A percentile compares a stretch with the other conserved stretches of the same genome.
Evolutionary conservation across 306 rosid species (phyloP).

Genomic region (Vigna mungo): DNA sequence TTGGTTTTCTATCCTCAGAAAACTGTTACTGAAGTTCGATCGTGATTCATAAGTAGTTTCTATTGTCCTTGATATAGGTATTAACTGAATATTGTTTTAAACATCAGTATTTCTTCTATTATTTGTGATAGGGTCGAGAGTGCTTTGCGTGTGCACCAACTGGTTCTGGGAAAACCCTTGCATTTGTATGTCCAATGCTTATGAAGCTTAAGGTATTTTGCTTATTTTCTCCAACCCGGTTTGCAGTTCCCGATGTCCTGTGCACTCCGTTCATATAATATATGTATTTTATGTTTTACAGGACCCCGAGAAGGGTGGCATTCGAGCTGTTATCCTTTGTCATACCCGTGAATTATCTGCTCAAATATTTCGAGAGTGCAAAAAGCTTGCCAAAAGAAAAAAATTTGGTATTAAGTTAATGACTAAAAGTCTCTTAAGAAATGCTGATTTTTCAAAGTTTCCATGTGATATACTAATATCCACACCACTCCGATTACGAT

Average conservation of each 20-base stretch:
- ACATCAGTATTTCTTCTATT: slow-evolving; percentile 8
- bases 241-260: slow-evolving; percentile 22
- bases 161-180: slow-evolving; percentile 96
- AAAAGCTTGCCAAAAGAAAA: slow-evolving; percentile 74
- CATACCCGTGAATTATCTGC: slow-evolving; percentile 88
- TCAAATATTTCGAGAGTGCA: slow-evolving; percentile 92
- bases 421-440: slow-evolving; percentile 68
- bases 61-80: not conserved
- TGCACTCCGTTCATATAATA: slow-evolving; percentile 36
- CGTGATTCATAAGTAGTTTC: slow-evolving; percentile 13
- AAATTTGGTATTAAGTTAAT: slow-evolving; percentile 70
- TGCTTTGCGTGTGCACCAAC: slow-evolving; percentile 99
- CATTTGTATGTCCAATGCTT: slow-evolving; percentile 91
- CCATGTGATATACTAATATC: slow-evolving; percentile 86
- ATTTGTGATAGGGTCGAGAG: slow-evolving; percentile 69
- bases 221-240: slow-evolving; percentile 28
- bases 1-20: not conserved
- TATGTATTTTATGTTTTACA: slow-evolving; percentile 43
- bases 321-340: slow-evolving; percentile 87
- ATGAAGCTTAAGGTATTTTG: slow-evolving; percentile 83
- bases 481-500: slow-evolving; percentile 79
- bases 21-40: slow-evolving; percentile 12
- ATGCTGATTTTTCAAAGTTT: slow-evolving; percentile 72
- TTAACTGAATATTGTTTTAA: not conserved
- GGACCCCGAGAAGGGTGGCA: slow-evolving; percentile 65